phyloP scores from a whole-genome alignment of 148 eudicot species.

The Rhododendron vialii region DNA sequence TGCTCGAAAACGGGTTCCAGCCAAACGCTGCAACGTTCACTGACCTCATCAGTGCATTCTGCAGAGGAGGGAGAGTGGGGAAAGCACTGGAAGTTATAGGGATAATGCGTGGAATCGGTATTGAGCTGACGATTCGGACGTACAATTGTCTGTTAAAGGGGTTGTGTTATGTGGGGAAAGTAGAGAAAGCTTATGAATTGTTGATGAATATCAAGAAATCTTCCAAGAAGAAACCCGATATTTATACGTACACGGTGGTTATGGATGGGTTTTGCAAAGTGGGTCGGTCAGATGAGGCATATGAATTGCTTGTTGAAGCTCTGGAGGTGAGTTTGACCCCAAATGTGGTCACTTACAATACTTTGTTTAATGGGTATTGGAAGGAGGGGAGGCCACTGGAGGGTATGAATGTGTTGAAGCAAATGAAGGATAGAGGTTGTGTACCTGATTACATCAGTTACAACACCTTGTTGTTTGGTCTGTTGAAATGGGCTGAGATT shows the following conservation, averaged over 20 bases:
- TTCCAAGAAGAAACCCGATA: conserved; percentile 33
- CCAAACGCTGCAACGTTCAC: conserved; percentile 62
- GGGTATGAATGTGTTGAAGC: conserved; percentile 52
- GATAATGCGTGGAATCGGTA: conserved; percentile 37
- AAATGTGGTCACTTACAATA: conserved; percentile 54
- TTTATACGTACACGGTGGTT: conserved; percentile 61
- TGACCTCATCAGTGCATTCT: conserved; percentile 51
- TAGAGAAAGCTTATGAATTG: conserved; percentile 69
- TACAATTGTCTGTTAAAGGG: conserved; percentile 80
- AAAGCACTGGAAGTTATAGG: conserved; percentile 61
- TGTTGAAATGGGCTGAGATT: conserved; percentile 66
- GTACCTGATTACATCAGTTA: conserved; percentile 66
- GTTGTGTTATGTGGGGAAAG: conserved; percentile 73
- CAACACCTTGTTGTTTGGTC: conserved; percentile 73
- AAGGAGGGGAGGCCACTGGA: conserved; percentile 82
- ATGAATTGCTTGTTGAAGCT: conserved; percentile 69
- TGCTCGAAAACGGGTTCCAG: conserved; percentile 46
- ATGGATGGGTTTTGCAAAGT: conserved; percentile 97
- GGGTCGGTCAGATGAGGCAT: conserved; percentile 76
- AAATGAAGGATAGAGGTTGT: conserved; percentile 60
- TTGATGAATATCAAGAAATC: conserved; percentile 43
- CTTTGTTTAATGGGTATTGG: conserved; percentile 70
- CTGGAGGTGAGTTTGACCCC: conserved; percentile 53
- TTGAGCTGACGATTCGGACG: conserved; percentile 62
- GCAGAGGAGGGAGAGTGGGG: conserved; percentile 51